Percentiles rank a stretch among this genome's conserved stretches.
Conservation (phyloP, 495 filamentous ascomycete species). For the Parathielavia appendiculata region DNA sequence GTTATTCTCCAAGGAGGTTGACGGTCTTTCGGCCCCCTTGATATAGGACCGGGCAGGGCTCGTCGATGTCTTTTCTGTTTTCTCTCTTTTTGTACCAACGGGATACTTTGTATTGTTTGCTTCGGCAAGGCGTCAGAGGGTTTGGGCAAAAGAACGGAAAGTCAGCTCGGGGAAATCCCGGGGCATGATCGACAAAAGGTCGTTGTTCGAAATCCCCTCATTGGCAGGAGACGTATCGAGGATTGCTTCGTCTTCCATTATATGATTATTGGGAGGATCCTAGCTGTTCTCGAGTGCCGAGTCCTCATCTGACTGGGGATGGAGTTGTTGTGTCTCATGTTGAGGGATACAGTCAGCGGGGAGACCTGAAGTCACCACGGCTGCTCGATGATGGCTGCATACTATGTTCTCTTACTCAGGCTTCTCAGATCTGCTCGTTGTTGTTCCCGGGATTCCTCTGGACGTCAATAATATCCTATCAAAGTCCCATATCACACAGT, state of each 20-base stretch:
- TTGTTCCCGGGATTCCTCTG: too few relatives aligned
- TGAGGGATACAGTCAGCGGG: too few relatives aligned
- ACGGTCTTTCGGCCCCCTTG: slow-evolving; percentile 12
- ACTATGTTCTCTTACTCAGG: too few relatives aligned
- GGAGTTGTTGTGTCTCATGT: too few relatives aligned
- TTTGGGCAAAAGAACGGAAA: slow-evolving; percentile 23
- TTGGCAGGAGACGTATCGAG: neutral
- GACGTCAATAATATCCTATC: too few relatives aligned
- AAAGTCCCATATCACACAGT: too few relatives aligned
- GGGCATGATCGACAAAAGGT: neutral
- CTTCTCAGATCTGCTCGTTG: too few relatives aligned
- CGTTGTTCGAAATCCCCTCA: neutral
- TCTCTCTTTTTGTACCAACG: slow-evolving; percentile 9
- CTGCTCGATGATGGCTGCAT: too few relatives aligned
- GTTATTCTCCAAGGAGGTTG: neutral
- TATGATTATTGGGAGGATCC: neutral
- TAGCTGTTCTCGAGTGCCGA: too few relatives aligned
- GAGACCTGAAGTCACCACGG: too few relatives aligned
- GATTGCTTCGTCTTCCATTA: neutral
- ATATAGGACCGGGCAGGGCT: slow-evolving; percentile 14
- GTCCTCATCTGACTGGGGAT: too few relatives aligned
- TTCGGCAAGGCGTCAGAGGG: slow-evolving; percentile 28
- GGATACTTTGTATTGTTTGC: slow-evolving; percentile 18
- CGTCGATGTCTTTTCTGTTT: slow-evolving; percentile 9
- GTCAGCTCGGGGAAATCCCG: slow-evolving; percentile 13